Evolutionary conservation across 1,139 yeast genomes (phyloP).

Genomic region (Debaryomycetaceae sp.): DNA sequence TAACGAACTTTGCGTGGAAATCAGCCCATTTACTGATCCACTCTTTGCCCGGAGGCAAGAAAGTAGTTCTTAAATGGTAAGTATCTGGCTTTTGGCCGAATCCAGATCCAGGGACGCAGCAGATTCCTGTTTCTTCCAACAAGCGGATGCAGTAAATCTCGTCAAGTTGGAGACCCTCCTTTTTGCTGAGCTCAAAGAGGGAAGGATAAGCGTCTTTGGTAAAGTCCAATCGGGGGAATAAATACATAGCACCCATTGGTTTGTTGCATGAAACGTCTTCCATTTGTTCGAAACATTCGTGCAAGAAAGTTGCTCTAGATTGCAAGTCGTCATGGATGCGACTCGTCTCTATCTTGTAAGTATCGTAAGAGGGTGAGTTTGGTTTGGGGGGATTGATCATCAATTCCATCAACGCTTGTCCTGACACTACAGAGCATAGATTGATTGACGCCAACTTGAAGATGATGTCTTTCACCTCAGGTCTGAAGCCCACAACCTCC

Average conservation of each 20-base stretch:
- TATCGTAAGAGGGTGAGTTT: conserved; percentile 74
- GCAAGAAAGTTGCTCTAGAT: conserved; percentile 60
- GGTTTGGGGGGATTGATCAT: conserved; percentile 87
- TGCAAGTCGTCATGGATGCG: conserved; percentile 60
- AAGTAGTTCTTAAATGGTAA: conserved; percentile 90
- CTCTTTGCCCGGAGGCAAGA: conserved; percentile 90
- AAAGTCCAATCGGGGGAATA: conserved; percentile 76
- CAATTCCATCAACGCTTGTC: conserved; percentile 87
- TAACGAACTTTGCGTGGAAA: conserved; percentile 73
- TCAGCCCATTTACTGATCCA: conserved; percentile 75
- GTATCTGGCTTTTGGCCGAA: conserved; percentile 91
- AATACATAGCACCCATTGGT: conserved; percentile 97
- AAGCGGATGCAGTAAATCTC: conserved; percentile 83
- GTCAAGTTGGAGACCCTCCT: conserved; percentile 60
- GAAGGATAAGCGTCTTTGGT: conserved; percentile 43
- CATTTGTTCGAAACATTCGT: conserved; percentile 68
- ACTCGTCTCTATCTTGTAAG: conserved; percentile 58
- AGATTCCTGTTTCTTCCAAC: conserved; percentile 87
- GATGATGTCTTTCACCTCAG: conserved; percentile 65
- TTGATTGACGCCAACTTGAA: conserved; percentile 86
- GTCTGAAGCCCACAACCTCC: conserved; percentile 81
- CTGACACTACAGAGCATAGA: conserved; percentile 89
- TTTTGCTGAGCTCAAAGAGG: conserved; percentile 60
- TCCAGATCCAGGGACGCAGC: conserved; percentile 96
- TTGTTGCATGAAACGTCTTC: conserved; percentile 80